phyloP scores from a whole-genome alignment of 208 protist genomes.

The Leishmania mexicana region DNA sequence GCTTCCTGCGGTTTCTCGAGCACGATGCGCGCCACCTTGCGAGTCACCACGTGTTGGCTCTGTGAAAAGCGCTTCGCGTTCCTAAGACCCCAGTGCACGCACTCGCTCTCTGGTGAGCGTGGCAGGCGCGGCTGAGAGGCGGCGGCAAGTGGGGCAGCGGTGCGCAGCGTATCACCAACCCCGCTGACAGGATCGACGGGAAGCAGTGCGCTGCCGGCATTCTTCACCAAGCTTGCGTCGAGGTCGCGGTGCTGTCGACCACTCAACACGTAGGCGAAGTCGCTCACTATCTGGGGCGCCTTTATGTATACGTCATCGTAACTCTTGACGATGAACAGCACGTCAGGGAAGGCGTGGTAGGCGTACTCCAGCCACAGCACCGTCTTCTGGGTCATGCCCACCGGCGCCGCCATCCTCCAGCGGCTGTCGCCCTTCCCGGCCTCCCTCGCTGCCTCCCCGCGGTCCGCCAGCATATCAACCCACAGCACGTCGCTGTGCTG shows the following conservation, averaged over 20 bases:
- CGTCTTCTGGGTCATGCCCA: conserved; percentile 47
- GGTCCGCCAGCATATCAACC: conserved; percentile 39
- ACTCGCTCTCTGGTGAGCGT: conserved; percentile 5
- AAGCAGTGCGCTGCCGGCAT: neutral
- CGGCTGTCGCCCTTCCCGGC: conserved; percentile 10
- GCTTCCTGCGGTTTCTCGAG: neutral
- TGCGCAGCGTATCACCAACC: neutral
- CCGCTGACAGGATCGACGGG: neutral
- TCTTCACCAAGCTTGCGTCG: neutral
- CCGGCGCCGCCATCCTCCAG: conserved; percentile 33
- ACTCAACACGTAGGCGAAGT: conserved; percentile 20
- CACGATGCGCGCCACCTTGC: conserved; percentile 9
- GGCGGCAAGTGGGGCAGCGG: neutral
- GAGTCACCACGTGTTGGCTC: conserved; percentile 18
- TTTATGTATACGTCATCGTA: conserved; percentile 46
- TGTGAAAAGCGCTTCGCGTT: conserved; percentile 17
- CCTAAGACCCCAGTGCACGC: conserved; percentile 29
- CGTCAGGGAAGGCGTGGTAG: conserved; percentile 32
- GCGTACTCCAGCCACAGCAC: conserved; percentile 45
- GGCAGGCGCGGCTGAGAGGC: neutral
- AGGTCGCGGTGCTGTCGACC: neutral
- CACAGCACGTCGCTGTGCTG: conserved; percentile 30
- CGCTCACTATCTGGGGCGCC: conserved; percentile 45
- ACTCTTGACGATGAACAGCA: conserved; percentile 36
- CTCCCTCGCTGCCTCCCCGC: conserved; percentile 13